Conservation (phyloP, 2,329 filamentous ascomycete genomes). For the Talaromyces sp. region DNA sequence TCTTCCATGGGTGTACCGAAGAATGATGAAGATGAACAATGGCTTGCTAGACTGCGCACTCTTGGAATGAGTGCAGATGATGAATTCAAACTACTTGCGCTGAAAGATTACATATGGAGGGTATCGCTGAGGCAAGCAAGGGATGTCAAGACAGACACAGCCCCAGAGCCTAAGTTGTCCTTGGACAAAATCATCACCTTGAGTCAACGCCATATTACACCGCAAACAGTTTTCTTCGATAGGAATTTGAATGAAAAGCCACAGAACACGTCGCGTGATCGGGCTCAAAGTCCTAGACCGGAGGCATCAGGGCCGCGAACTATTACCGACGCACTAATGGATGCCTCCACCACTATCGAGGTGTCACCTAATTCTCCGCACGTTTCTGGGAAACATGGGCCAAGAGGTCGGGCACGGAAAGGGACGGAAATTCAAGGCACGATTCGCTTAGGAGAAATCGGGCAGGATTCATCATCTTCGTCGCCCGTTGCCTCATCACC, state of each 20-base stretch:
- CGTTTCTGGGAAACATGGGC: constrained; percentile 47
- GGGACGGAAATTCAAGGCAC: constrained; percentile 27
- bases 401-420: constrained; percentile 45
- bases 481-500: constrained; percentile 44
- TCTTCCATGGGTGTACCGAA: constrained; percentile 63
- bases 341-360: constrained; percentile 87
- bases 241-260: constrained; percentile 63
- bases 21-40: constrained; percentile 92
- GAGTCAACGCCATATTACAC: constrained; percentile 73
- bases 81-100: constrained; percentile 81
- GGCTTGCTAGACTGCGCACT: constrained; percentile 82
- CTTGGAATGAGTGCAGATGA: constrained; percentile 81
- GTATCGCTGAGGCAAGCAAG: constrained; percentile 72
- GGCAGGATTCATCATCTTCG: constrained; percentile 29
- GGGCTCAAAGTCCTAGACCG: constrained; percentile 32
- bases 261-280: constrained; percentile 29
- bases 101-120: constrained; percentile 90
- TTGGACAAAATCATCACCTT: constrained; percentile 74
- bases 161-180: constrained; percentile 39
- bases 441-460: constrained; percentile 26
- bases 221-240: constrained; percentile 91
- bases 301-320: constrained; percentile 64
- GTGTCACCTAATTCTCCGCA: constrained; percentile 57
- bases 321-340: constrained; percentile 85
- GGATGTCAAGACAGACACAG: constrained; percentile 43